A percentile compares a stretch with the other conserved stretches of the same genome.
Conservation (phyloP, 2,329 filamentous ascomycete genomes). For the Talaromyces sp. region DNA sequence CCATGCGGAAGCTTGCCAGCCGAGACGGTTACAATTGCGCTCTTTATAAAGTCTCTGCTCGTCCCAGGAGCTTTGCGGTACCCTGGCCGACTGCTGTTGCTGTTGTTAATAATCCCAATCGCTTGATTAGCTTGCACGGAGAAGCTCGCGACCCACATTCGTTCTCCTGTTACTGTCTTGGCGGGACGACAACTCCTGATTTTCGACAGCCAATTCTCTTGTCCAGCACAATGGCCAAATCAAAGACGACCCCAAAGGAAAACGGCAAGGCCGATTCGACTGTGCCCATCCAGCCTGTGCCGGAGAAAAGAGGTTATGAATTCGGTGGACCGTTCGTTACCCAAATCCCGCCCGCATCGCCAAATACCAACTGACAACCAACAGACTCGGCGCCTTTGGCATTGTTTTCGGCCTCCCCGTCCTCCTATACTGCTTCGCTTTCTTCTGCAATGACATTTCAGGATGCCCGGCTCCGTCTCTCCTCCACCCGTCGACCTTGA, state of each 20-base stretch:
- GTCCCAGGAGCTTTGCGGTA: background rate
- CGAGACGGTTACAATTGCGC: constrained; percentile 14
- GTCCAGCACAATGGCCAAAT: constrained; percentile 1
- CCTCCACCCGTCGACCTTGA: constrained; percentile 65
- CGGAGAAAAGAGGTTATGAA: constrained; percentile 42
- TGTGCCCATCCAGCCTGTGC: constrained; percentile 29
- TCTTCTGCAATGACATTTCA: constrained; percentile 86
- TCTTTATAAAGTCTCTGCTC: background rate
- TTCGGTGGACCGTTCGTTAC: constrained; percentile 43
- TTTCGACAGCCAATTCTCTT: background rate
- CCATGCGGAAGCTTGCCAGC: constrained; percentile 14
- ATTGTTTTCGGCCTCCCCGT: constrained; percentile 78
- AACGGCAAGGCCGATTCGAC: constrained; percentile 24
- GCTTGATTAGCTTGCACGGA: background rate
- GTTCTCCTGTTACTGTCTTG: background rate
- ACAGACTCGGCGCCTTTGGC: constrained; percentile 66
- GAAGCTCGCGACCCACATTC: background rate
- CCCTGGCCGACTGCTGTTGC: background rate
- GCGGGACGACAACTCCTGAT: background rate
- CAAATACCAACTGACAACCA: constrained; percentile 12
- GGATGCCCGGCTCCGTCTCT: constrained; percentile 85
- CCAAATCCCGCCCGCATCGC: background rate
- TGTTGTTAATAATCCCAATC: background rate
- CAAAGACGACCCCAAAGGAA: constrained; percentile 30
- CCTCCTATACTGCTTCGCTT: constrained; percentile 72